These are phyloP conservation scores for Verticillium alfalfae DNA, from an alignment of 2,329 filamentous ascomycete species.

Conservation along the genomic window DNA sequence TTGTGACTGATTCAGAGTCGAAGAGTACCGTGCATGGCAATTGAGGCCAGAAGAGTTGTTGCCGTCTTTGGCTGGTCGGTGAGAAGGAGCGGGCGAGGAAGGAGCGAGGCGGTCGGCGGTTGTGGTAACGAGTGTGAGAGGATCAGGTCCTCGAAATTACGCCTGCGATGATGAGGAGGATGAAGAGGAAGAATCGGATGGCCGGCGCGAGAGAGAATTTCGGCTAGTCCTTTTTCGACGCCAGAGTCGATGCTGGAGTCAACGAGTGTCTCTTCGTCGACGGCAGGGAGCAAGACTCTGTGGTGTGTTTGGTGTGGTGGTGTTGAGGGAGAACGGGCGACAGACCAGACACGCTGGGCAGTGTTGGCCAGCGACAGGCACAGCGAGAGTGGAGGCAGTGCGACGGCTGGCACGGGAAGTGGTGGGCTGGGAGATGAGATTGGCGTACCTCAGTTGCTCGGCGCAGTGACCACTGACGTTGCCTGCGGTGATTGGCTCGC, in stretches of 20 bases:
- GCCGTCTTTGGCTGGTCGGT: not conserved
- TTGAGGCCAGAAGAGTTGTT: not conserved
- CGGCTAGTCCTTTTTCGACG: not conserved
- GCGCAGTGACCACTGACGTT: not conserved
- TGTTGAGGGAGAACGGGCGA: not conserved
- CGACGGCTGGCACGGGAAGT: not conserved
- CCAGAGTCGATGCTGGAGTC: not conserved
- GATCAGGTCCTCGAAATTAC: not conserved
- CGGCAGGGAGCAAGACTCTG: not conserved
- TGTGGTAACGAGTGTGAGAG: not conserved
- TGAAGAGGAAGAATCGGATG: not conserved
- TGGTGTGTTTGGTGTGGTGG: not conserved
- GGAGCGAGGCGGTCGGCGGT: not conserved
- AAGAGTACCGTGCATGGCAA: not conserved
- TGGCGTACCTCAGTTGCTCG: not conserved
- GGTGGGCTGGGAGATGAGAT: constrained; percentile 3
- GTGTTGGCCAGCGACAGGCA: not conserved
- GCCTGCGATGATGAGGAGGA: not conserved
- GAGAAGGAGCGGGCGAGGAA: not conserved
- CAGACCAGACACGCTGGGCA: not conserved
- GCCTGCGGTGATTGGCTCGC: not conserved
- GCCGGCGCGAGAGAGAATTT: not conserved
- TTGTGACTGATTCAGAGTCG: not conserved
- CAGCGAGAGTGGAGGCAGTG: not conserved
- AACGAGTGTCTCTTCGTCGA: not conserved